Conservation (phyloP, 805 yeast genomes). For the Lipomyces japonicus region DNA sequence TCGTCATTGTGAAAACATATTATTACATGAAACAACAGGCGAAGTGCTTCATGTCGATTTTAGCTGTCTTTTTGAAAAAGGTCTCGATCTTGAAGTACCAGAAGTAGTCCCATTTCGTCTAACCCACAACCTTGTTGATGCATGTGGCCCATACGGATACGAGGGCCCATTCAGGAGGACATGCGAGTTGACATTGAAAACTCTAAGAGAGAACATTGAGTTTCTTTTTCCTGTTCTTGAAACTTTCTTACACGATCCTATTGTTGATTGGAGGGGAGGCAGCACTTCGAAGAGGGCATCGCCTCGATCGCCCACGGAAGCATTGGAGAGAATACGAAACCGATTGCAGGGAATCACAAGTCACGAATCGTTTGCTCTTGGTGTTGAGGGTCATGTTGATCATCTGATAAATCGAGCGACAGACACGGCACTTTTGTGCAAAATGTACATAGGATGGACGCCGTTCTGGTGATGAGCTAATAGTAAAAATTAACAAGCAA, state of each 20-base stretch:
- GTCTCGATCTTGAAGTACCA: conserved; percentile 67
- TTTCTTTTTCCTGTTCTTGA: conserved; percentile 86
- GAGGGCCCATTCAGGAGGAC: conserved; percentile 87
- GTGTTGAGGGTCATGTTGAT: conserved; percentile 91
- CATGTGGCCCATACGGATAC: conserved; percentile 79
- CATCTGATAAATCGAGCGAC: conserved; percentile 79
- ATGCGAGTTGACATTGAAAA: conserved; percentile 73
- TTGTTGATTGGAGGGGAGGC: conserved; percentile 63
- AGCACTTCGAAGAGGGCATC: conserved; percentile 1
- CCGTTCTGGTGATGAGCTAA: conserved; percentile 47
- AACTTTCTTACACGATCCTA: conserved; percentile 88
- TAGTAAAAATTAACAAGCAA: no score
- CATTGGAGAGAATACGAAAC: conserved; percentile 16
- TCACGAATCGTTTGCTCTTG: conserved; percentile 64
- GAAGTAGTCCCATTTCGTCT: conserved; percentile 92
- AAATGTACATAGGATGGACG: conserved; percentile 95
- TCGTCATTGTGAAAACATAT: conserved; percentile 88
- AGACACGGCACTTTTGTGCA: conserved; percentile 62
- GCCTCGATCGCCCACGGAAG: conserved; percentile 23
- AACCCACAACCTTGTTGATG: conserved; percentile 84
- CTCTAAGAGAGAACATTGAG: conserved; percentile 75
- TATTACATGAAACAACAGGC: conserved; percentile 70
- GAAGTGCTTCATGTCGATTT: conserved; percentile 89
- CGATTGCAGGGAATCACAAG: conserved; percentile 7
- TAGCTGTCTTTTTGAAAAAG: conserved; percentile 89